A percentile compares a stretch with the other conserved stretches of the same genome.
Conservation (phyloP, 441 rosid species). For the Theobroma grandiflorum region DNA sequence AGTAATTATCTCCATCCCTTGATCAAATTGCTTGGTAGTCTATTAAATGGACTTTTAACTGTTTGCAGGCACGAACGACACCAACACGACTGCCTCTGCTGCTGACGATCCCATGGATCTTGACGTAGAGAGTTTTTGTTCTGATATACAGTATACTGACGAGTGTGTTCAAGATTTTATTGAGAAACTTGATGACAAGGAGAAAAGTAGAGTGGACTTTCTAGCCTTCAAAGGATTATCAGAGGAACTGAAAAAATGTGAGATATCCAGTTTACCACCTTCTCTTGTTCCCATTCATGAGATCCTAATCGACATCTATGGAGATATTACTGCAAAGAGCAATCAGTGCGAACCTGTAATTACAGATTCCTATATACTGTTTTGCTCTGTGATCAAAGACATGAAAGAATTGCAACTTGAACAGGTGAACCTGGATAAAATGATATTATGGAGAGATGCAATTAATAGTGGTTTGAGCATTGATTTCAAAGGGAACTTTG, state of each 20-base stretch:
- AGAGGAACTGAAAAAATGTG: neutral
- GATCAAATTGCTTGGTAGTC: neutral
- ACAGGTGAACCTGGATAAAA: neutral
- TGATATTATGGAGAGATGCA: neutral
- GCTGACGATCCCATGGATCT: neutral
- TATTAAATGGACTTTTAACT: neutral
- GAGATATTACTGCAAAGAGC: neutral
- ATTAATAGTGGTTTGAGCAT: neutral
- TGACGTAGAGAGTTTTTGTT: neutral
- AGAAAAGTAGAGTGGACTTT: neutral
- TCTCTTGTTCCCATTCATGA: neutral
- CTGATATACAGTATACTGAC: neutral
- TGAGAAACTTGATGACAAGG: neutral
- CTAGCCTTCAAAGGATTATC: neutral
- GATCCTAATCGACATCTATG: neutral
- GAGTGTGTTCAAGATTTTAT: neutral
- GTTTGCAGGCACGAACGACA: neutral
- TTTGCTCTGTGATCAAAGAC: neutral
- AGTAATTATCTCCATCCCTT: neutral
- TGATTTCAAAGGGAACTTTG: neutral
- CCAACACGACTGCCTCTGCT: no score
- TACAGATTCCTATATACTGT: neutral
- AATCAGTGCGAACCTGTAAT: neutral
- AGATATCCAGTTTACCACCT: neutral
- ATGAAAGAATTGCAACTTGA: neutral